Conservation (phyloP, 108 stramenopile genomes). For the Ochromonas danica region DNA sequence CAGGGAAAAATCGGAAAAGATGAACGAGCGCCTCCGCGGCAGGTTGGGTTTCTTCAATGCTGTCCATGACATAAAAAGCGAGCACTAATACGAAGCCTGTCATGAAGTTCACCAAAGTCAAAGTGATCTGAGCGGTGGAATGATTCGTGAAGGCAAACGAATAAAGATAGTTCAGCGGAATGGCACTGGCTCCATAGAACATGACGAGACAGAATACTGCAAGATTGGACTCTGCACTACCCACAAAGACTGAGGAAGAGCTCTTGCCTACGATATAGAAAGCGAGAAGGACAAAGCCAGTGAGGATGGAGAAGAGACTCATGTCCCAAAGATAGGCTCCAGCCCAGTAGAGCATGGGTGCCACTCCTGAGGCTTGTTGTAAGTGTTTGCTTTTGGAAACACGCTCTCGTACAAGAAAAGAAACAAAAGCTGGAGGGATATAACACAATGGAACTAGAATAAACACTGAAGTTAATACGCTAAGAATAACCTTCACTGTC, state of each 20-base stretch:
- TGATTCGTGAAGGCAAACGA: constrained; percentile 55
- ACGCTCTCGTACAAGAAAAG: constrained; percentile 52
- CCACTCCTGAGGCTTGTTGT: constrained; percentile 53
- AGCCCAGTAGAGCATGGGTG: constrained; percentile 49
- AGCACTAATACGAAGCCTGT: constrained; percentile 63
- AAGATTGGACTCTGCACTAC: constrained; percentile 30
- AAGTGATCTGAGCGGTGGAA: constrained; percentile 61
- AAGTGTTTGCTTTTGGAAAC: constrained; percentile 55
- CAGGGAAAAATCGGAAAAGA: constrained; percentile 59
- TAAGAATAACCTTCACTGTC: constrained; percentile 48
- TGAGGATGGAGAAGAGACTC: constrained; percentile 45
- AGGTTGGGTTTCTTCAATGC: constrained; percentile 35
- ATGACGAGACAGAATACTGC: constrained; percentile 38
- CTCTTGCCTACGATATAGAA: constrained; percentile 18
- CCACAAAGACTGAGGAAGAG: constrained; percentile 52
- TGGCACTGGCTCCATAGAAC: constrained; percentile 41
- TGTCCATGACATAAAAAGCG: constrained; percentile 54
- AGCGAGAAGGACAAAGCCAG: constrained; percentile 39
- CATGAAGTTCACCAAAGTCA: constrained; percentile 57
- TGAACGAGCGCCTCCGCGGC: constrained; percentile 47
- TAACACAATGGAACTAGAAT: constrained; percentile 58
- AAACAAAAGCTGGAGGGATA: constrained; percentile 55
- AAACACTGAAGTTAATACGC: constrained; percentile 52
- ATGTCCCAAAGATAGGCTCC: constrained; percentile 48
- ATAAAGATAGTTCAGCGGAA: constrained; percentile 61